These are phyloP conservation scores for Umbilicus rupestris DNA, from an alignment of 164 flowering plant species.

Conservation along the genomic window DNA sequence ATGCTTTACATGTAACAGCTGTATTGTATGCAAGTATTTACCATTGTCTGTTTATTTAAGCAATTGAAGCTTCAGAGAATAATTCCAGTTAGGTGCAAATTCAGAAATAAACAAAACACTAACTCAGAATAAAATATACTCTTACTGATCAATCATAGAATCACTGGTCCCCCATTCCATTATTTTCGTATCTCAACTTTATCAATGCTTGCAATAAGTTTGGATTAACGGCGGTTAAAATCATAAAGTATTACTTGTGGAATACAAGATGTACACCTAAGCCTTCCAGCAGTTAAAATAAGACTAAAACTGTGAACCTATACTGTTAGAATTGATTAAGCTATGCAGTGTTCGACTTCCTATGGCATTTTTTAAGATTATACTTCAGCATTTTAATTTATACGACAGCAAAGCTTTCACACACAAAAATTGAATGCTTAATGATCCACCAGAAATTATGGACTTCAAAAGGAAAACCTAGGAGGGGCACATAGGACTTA, in stretches of 20 bases:
- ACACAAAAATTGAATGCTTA: not conserved
- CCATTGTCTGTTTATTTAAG: not conserved
- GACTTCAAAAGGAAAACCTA: constrained; percentile 4
- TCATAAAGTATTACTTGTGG: constrained; percentile 10
- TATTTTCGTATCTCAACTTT: constrained; percentile 5
- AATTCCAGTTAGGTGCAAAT: not conserved
- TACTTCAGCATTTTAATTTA: not conserved
- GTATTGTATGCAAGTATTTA: not conserved
- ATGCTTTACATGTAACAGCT: not conserved
- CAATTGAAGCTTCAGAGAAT: not conserved
- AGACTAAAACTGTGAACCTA: constrained; percentile 9
- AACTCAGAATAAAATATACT: not conserved
- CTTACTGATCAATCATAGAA: not conserved
- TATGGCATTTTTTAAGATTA: constrained; percentile 10
- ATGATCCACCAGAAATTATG: not conserved
- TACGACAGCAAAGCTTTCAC: constrained; percentile 1
- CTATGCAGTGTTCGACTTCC: constrained; percentile 20
- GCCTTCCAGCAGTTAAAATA: constrained; percentile 8
- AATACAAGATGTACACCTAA: constrained; percentile 21
- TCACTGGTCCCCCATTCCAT: not conserved
- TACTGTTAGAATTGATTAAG: constrained; percentile 5
- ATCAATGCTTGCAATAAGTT: constrained; percentile 27
- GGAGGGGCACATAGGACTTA: constrained; percentile 2
- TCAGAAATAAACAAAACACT: not conserved
- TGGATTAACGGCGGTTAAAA: constrained; percentile 9